phyloP scores from a whole-genome alignment of 306 rosid species.

The Lathyrus sativus region DNA sequence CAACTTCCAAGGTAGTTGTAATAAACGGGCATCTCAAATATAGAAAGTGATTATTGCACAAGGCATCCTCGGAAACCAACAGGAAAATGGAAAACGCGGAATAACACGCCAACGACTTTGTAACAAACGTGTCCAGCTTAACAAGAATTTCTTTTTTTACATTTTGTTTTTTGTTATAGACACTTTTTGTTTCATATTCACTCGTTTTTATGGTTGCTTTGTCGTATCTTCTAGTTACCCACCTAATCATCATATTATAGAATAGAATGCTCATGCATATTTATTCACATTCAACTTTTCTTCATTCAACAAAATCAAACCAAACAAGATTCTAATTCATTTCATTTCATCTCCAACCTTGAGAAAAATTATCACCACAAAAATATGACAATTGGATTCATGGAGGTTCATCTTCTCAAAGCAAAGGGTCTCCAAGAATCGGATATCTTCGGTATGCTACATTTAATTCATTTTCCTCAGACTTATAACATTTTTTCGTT shows the following conservation, averaged over 20 bases:
- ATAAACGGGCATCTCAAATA: background rate
- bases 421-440: conserved; percentile 64
- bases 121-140: background rate
- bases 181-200: background rate
- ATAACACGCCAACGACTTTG: background rate
- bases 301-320: conserved; percentile 16
- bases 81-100: conserved; percentile 2
- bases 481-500: background rate
- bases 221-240: background rate
- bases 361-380: background rate
- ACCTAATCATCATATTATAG: background rate
- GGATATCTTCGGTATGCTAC: conserved; percentile 59
- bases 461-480: background rate
- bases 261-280: background rate
- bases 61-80: background rate
- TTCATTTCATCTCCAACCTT: background rate
- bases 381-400: conserved; percentile 47
- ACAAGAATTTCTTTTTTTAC: background rate
- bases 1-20: background rate
- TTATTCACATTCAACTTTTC: conserved; percentile 20
- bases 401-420: conserved; percentile 49
- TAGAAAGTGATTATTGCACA: background rate
- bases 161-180: background rate
- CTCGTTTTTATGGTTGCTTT: conserved; percentile 10
- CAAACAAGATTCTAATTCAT: background rate